Conservation (phyloP, 345 rosid genomes). For the Camelina neglecta region DNA sequence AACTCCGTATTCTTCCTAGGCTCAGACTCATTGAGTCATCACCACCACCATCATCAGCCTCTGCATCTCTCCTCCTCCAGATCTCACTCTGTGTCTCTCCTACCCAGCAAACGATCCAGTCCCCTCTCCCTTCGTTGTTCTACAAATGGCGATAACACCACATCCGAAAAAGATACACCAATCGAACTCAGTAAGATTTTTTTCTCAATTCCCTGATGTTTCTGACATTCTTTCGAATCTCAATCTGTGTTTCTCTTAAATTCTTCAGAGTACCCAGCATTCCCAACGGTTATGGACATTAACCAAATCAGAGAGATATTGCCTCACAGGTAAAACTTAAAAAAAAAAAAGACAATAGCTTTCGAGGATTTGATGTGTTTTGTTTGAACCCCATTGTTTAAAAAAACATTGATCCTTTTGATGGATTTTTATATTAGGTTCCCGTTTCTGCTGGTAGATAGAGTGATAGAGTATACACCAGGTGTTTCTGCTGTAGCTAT, state of each 20-base stretch:
- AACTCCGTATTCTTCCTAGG: conserved; percentile 34
- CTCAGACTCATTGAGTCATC: conserved; percentile 41
- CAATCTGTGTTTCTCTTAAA: neutral
- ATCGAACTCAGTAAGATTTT: conserved; percentile 40
- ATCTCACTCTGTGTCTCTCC: conserved; percentile 37
- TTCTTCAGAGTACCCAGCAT: conserved; percentile 41
- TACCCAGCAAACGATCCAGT: conserved; percentile 24
- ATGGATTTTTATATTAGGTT: conserved; percentile 55
- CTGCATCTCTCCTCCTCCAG: conserved; percentile 28
- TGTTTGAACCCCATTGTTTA: conserved; percentile 56
- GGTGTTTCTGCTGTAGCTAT: conserved; percentile 93
- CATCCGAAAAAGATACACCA: conserved; percentile 38
- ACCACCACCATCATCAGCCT: conserved; percentile 17
- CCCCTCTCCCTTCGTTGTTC: conserved; percentile 41
- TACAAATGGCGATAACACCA: conserved; percentile 24
- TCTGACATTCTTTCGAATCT: neutral
- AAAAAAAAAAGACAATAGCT: neutral
- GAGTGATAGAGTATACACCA: conserved; percentile 84
- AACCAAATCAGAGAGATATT: conserved; percentile 85
- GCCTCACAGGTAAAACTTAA: conserved; percentile 72
- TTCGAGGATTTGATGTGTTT: conserved; percentile 43
- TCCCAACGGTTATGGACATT: conserved; percentile 73
- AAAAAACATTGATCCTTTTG: conserved; percentile 38
- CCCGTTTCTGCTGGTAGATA: conserved; percentile 91
- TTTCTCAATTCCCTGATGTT: neutral